phyloP scores from a whole-genome alignment of 2,329 filamentous ascomycete genomes.

The Metarhizium rileyi region DNA sequence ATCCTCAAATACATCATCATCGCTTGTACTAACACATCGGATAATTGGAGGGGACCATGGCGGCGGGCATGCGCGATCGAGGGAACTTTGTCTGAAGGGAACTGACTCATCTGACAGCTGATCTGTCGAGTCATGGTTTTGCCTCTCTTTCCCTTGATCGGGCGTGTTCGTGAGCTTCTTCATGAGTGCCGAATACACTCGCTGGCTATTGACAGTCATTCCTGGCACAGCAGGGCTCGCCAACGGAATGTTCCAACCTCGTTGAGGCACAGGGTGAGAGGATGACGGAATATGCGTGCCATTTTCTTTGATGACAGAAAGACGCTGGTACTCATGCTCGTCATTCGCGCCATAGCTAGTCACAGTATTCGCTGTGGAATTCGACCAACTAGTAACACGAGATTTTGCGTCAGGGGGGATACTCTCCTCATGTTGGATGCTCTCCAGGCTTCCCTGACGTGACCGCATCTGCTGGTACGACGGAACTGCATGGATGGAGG shows the following conservation, averaged over 20 bases:
- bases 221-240: constrained; percentile 12
- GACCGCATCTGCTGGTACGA: constrained; percentile 39
- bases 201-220: constrained; percentile 40
- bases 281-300: constrained; percentile 30
- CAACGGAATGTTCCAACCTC: not conserved
- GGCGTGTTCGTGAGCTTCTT: constrained; percentile 37
- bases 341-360: constrained; percentile 28
- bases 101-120: constrained; percentile 2
- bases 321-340: constrained; percentile 43
- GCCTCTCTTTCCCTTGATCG: constrained; percentile 5
- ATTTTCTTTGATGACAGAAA: constrained; percentile 56
- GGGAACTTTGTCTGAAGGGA: constrained; percentile 10
- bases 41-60: constrained; percentile 20
- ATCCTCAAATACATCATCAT: constrained; percentile 23
- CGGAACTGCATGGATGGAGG: constrained; percentile 39
- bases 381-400: constrained; percentile 64
- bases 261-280: constrained; percentile 10
- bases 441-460: constrained; percentile 45
- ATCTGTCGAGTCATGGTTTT: not conserved
- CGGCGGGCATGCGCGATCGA: constrained; percentile 6
- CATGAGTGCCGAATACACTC: constrained; percentile 56
- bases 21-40: constrained; percentile 22
- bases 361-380: constrained; percentile 49
- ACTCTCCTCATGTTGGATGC: constrained; percentile 29
- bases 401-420: constrained; percentile 42